phyloP scores from a whole-genome alignment of 106 monocot species.

The Allium sativum region DNA sequence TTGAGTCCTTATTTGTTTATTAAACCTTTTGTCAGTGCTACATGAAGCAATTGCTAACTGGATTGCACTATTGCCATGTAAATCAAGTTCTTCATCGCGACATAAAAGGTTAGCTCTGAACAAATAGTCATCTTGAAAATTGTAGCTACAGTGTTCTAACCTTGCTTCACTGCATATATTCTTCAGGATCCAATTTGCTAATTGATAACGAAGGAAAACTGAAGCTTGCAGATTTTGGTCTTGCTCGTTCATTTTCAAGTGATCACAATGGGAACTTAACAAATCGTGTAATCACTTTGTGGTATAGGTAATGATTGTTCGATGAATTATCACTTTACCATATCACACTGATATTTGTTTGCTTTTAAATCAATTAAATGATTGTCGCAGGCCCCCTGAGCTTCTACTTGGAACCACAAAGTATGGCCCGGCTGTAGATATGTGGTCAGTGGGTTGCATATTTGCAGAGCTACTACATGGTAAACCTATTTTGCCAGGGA shows the following conservation, averaged over 20 bases:
- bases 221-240: slow-evolving; percentile 99
- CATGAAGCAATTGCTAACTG: slow-evolving; percentile 94
- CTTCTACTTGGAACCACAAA: slow-evolving; percentile 41
- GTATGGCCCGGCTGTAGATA: background rate
- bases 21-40: slow-evolving; percentile 45
- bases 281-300: slow-evolving; percentile 95
- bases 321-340: slow-evolving; percentile 7
- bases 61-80: slow-evolving; percentile 96
- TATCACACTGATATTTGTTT: too few relatives aligned
- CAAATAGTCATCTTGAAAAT: background rate
- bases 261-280: slow-evolving; percentile 88
- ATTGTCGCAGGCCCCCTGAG: slow-evolving; percentile 74
- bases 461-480: slow-evolving; percentile 1
- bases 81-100: slow-evolving; percentile 98
- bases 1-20: background rate
- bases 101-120: slow-evolving; percentile 64
- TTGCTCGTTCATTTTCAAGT: slow-evolving; percentile 87
- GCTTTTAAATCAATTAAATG: too few relatives aligned
- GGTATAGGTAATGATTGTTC: slow-evolving; percentile 73
- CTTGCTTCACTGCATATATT: background rate
- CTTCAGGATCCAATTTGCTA: slow-evolving; percentile 83
- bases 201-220: slow-evolving; percentile 97
- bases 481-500: slow-evolving; percentile 1
- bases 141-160: background rate
- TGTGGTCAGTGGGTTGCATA: background rate